Percentiles rank a stretch among this genome's conserved stretches.
phyloP scores from a whole-genome alignment of 345 rosid genomes.

The Kandelia obovata region DNA sequence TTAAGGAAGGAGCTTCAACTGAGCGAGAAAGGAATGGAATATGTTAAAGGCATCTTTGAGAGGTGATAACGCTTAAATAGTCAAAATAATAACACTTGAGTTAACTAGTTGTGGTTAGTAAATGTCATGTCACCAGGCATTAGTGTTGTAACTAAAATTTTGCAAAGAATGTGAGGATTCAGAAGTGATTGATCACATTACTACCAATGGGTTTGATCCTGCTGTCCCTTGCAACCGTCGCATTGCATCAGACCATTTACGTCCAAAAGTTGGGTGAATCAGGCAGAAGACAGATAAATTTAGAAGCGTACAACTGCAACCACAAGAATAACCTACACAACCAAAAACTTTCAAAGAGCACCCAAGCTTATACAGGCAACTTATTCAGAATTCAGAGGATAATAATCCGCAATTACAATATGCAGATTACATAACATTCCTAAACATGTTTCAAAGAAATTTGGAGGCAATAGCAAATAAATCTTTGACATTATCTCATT shows the following conservation, averaged over 20 bases:
- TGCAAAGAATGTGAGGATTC: no score
- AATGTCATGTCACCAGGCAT: no score
- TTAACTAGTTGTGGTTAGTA: no score
- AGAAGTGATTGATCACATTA: no score
- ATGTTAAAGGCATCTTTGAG: slow-evolving; percentile 83
- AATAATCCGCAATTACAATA: slow-evolving; percentile 10
- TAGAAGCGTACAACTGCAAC: background rate
- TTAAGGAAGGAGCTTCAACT: slow-evolving; percentile 83
- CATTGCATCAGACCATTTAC: no score
- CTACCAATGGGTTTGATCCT: no score
- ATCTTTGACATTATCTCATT: slow-evolving; percentile 43
- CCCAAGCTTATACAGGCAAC: background rate
- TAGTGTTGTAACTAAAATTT: no score
- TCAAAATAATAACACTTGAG: background rate
- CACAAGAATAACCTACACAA: background rate
- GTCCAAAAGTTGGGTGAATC: no score
- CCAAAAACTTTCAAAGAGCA: background rate
- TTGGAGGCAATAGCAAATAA: slow-evolving; percentile 18
- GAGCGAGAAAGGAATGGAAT: slow-evolving; percentile 88
- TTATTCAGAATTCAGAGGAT: slow-evolving; percentile 24
- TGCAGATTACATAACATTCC: slow-evolving; percentile 17
- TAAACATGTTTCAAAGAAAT: slow-evolving; percentile 17
- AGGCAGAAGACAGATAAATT: no score
- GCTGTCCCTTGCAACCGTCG: no score
- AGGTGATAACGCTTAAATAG: slow-evolving; percentile 32